Conservation (phyloP, 2,329 filamentous ascomycete species). For the Trichoderma sp. region DNA sequence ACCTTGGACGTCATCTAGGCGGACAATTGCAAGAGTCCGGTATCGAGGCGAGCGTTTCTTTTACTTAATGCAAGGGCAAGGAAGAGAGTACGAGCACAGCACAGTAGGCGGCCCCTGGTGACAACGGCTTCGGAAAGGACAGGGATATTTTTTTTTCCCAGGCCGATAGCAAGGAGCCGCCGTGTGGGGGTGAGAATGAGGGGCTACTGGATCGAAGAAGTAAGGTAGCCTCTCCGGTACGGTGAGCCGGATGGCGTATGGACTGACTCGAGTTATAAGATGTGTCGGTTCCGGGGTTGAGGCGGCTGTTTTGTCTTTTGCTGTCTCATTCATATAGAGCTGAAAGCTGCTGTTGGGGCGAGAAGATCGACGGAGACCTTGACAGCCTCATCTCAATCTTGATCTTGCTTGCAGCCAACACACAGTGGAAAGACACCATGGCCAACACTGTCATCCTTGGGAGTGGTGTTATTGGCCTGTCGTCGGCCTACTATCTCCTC, state of each 20-base stretch:
- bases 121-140: not conserved
- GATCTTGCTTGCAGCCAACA: not conserved
- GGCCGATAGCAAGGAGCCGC: constrained; percentile 5
- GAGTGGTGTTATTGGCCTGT: constrained; percentile 66
- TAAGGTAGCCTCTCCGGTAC: not conserved
- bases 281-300: not conserved
- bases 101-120: not conserved
- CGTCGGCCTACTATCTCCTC: constrained; percentile 71
- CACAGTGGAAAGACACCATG: constrained; percentile 26
- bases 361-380: not conserved
- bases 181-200: constrained; percentile 3
- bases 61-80: not conserved
- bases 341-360: not conserved
- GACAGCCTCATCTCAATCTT: not conserved
- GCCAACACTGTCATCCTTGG: constrained; percentile 64
- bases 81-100: not conserved
- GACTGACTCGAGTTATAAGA: constrained; percentile 2
- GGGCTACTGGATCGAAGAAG: constrained; percentile 1
- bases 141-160: constrained; percentile 3
- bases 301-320: not conserved
- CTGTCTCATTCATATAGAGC: not conserved
- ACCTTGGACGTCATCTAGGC: constrained; percentile 55
- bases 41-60: not conserved
- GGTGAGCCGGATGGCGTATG: not conserved
- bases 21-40: not conserved